Conservation (phyloP, 495 filamentous ascomycete genomes). For the Xylaria acuta region DNA sequence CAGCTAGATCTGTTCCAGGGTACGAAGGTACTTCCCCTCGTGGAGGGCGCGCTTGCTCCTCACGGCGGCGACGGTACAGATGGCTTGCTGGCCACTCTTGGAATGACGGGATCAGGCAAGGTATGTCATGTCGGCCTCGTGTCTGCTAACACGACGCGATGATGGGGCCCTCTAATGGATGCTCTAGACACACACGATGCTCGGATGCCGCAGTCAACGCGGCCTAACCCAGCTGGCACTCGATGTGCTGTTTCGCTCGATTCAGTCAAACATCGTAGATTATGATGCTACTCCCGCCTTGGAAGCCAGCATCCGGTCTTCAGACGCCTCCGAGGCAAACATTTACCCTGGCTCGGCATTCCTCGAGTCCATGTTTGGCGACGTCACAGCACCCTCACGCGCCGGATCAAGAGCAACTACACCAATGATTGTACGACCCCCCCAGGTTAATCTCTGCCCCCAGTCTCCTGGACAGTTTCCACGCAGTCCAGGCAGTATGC, state of each 20-base stretch:
- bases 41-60: constrained; percentile 77
- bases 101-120: constrained; percentile 96
- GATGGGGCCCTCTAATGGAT: background rate
- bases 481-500: constrained; percentile 47
- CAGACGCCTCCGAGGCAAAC: constrained; percentile 83
- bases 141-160: background rate
- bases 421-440: constrained; percentile 74
- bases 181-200: constrained; percentile 91
- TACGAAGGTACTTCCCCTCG: constrained; percentile 73
- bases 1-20: constrained; percentile 90
- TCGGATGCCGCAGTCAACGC: constrained; percentile 83
- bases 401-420: constrained; percentile 77
- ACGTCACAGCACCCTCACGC: constrained; percentile 62
- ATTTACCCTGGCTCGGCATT: constrained; percentile 79
- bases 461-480: constrained; percentile 33
- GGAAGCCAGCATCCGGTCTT: constrained; percentile 72
- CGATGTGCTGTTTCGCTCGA: constrained; percentile 84
- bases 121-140: constrained; percentile 52
- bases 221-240: constrained; percentile 91
- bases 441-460: constrained; percentile 38
- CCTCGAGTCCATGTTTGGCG: constrained; percentile 79
- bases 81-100: constrained; percentile 88
- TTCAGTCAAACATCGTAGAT: constrained; percentile 70
- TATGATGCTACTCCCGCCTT: constrained; percentile 63
- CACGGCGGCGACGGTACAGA: constrained; percentile 79